Base-by-base conservation (phyloP, 2,329 filamentous ascomycete genomes). In the Xylaria sp. region DNA sequence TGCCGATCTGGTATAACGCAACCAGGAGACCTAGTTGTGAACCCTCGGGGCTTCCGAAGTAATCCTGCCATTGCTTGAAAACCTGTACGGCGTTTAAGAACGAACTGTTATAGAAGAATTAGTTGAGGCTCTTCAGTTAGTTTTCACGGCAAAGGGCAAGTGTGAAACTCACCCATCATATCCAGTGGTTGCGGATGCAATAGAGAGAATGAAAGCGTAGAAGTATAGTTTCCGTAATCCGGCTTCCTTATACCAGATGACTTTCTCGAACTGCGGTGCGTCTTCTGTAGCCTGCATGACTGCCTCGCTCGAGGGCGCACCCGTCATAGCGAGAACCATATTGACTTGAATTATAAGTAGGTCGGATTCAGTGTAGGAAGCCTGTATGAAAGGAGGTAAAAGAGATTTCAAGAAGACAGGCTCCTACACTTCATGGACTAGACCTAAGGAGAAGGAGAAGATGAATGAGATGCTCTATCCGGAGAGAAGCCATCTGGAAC, bases 1-100 rank as follows among this genome's bases (percentile, higher is more conserved):
- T 82, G 51, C 83, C 83, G 47, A 86, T 79, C 65, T 82, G 82
- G 71, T 86, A 86, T 62, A 83, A 79, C 6, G 83, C 81, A 8
- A 79, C 79, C 2, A 86, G 75, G 37, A 86, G 76, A 55, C 84
- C 84, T 6, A 78, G 71, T 69, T 71, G 65, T 60, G 73, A 68
- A 64, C 78, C 70, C 68, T 76, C 47, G 0, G 76, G 82, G 58
- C 80, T 54, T 35, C 74, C 72, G 65, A 84, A 84, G 68, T 77
- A 79, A 19, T 69, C 67, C 66, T 78, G 72, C 78, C 78, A 81
- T 30, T 71, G 69, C 0, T 75, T 63, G 64, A 78, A 76, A 66
- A 76, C 75, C 66, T 78, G 76, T 4, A 78, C 74, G 6, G 70
- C 69, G 69, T 77, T 77, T 70, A 79, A 76, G 67, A 78, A 76